Evolutionary conservation across 2,329 filamentous ascomycete species (phyloP), one percentile per base, ranked within the genome.

Genomic region (Macrophomina phaseolina): DNA sequence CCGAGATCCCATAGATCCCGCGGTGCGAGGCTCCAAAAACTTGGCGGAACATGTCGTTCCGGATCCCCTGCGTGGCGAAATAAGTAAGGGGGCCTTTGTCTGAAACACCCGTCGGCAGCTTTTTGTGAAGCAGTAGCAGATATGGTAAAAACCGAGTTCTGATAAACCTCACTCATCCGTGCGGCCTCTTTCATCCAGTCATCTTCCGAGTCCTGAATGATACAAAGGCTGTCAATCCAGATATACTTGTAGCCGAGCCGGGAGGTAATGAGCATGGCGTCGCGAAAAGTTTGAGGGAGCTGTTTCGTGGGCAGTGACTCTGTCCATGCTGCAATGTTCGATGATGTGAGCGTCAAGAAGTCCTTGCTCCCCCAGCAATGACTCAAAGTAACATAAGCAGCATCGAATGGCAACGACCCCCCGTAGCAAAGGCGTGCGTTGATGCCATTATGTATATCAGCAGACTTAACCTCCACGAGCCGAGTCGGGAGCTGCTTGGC

Each of bases 141-240:
- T 28, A 67, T 42, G 18, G 48, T 65, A 18, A 64, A 34, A 9
- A 28, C 11, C 4, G 46, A 38, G 36, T 64, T 53, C 14, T 45
- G 34, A 12, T 56, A 67, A 5, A 67, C 64, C 16, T 36, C 40
- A 12, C 32, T 62, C 65, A 67, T 67, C 38, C n/a, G 5, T 12
- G 28, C 49, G 9, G 65, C 34, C 18, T 67, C 46, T 7, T 48
- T 42, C 30, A 45, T 42, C 56, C 65, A 64, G 18, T 70, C 66
- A 7, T 62, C 63, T 11, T 52, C 34, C 9, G 68, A 55, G 16
- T 68, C 56, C 40, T 70, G 68, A 23, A 70, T 28, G 52, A 70
- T 70, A 45, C 69, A 70, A 3, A 70, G 67, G 18, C 68, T 46
- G 18, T 70, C 69, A 2, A 70, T 68, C 69, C 68, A 70, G 18